Conservation (phyloP, 2,329 filamentous ascomycete species). For the Colletotrichum tamarilloi region DNA sequence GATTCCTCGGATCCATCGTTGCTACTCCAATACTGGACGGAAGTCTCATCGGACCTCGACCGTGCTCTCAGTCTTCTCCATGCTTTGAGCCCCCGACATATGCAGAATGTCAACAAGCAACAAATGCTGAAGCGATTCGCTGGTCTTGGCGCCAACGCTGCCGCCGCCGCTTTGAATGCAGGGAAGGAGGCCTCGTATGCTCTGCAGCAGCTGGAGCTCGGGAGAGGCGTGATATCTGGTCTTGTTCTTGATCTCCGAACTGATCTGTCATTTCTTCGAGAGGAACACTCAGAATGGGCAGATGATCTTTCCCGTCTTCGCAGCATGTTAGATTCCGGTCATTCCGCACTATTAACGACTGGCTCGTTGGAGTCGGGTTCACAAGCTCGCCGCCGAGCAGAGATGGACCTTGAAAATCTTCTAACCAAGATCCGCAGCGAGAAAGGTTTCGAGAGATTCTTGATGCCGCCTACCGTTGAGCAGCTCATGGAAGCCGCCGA, state of each 20-base stretch:
- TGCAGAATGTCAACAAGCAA: neutral
- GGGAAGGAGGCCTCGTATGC: neutral
- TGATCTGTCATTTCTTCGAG: neutral
- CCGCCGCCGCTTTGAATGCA: neutral
- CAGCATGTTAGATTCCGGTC: neutral
- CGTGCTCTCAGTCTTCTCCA: neutral
- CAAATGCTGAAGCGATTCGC: neutral
- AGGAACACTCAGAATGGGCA: neutral
- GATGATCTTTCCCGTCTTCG: neutral
- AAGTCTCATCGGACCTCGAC: too few species aligned
- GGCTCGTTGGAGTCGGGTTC: neutral
- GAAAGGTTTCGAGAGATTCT: neutral
- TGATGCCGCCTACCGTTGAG: neutral
- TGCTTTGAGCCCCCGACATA: neutral
- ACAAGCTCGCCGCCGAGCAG: neutral
- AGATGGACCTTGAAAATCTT: neutral
- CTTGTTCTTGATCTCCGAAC: neutral
- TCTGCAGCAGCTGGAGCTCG: neutral
- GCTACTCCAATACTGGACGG: neutral
- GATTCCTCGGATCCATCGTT: neutral
- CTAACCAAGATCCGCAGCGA: neutral
- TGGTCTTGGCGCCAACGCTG: neutral
- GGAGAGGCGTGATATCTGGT: neutral
- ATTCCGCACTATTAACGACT: neutral
- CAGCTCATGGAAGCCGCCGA: neutral